Evolutionary conservation across 306 rosid genomes (phyloP).

Genomic region (Cucumis sativus): Cucumber_9930_V3 NC_026661.2:2547501-2548000

Average conservation of each 20-base stretch:
- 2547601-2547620: slow-evolving; percentile 35
- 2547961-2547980: neutral
- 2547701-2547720: neutral
- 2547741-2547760: neutral
- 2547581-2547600: slow-evolving; percentile 30
- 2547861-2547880: slow-evolving; percentile 25
- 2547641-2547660: slow-evolving; percentile 16
- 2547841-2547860: neutral
- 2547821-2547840: neutral
- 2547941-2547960: neutral
- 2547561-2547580: slow-evolving; percentile 20
- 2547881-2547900: slow-evolving; percentile 26
- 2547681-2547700: slow-evolving; percentile 17
- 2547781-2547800: neutral
- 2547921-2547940: neutral
- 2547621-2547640: slow-evolving; percentile 21
- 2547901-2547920: slow-evolving; percentile 25
- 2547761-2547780: neutral
- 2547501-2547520: neutral
- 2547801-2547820: neutral
- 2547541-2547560: neutral
- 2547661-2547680: slow-evolving; percentile 28
- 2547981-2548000: neutral
- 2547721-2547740: neutral
- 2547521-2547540: neutral